Conservation (phyloP, 2,329 filamentous ascomycete species). For the Fusarium sp. region DNA sequence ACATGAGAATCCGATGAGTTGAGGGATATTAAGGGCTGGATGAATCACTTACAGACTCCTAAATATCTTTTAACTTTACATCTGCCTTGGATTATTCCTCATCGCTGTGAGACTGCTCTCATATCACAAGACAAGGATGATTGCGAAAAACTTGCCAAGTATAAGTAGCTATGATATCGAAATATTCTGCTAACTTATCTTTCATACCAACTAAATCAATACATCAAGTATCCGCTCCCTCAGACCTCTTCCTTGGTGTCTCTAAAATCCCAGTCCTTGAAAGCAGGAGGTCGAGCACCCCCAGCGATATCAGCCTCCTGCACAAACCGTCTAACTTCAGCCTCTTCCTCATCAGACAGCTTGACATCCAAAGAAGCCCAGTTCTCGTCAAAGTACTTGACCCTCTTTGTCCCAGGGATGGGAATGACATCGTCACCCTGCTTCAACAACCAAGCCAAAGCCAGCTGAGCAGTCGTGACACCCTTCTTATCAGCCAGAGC, state of each 20-base stretch:
- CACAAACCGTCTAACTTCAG: slow-evolving; percentile 41
- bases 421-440: slow-evolving; percentile 70
- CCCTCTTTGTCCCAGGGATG: slow-evolving; percentile 59
- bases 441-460: slow-evolving; percentile 70
- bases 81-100: neutral
- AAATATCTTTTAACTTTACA: neutral
- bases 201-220: neutral
- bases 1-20: neutral
- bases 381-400: slow-evolving; percentile 58
- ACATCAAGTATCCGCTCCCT: neutral
- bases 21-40: too few species aligned
- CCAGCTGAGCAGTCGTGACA: slow-evolving; percentile 66
- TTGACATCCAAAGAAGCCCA: slow-evolving; percentile 45
- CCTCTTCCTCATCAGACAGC: slow-evolving; percentile 48
- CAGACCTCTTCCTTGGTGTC: slow-evolving; percentile 7
- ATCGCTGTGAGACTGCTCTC: neutral
- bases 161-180: neutral
- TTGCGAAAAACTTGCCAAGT: neutral
- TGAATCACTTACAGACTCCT: neutral
- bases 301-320: slow-evolving; percentile 23
- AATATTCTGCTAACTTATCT: neutral
- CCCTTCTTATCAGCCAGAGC: slow-evolving; percentile 64
- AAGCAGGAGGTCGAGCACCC: neutral
- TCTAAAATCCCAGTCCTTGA: slow-evolving; percentile 2
- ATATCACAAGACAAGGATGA: neutral